These are phyloP conservation scores for Coniochaeta pulveracea DNA, from an alignment of 2,329 filamentous ascomycete genomes.

Conservation along the genomic window DNA sequence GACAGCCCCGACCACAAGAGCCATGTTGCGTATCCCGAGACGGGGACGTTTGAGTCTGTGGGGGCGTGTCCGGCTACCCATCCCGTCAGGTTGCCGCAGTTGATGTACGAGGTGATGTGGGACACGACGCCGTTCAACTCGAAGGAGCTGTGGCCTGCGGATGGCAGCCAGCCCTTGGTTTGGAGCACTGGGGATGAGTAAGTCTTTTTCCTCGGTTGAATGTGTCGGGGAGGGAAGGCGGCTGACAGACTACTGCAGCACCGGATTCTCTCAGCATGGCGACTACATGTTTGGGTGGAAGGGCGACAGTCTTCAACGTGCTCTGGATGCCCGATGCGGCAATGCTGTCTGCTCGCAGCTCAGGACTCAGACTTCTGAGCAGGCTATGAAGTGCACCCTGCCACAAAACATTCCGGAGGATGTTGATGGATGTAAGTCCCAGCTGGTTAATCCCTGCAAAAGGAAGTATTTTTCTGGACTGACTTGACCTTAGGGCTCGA, in stretches of 20 bases:
- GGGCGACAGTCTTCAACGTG: slow-evolving; percentile 6
- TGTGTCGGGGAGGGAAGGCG: neutral
- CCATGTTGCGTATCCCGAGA: slow-evolving; percentile 29
- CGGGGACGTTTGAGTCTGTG: slow-evolving; percentile 11
- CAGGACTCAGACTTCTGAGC: slow-evolving; percentile 5
- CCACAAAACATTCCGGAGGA: slow-evolving; percentile 3
- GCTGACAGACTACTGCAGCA: neutral
- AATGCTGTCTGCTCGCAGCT: slow-evolving; percentile 5
- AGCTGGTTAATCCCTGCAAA: neutral
- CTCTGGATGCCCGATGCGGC: slow-evolving; percentile 5
- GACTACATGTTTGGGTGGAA: slow-evolving; percentile 25
- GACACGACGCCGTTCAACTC: slow-evolving; percentile 11
- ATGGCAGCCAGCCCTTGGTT: slow-evolving; percentile 3
- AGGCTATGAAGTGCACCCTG: slow-evolving; percentile 5
- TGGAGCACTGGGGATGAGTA: slow-evolving; percentile 6
- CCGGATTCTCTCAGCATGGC: slow-evolving; percentile 6
- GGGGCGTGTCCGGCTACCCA: slow-evolving; percentile 23
- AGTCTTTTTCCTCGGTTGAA: neutral
- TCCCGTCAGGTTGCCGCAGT: slow-evolving; percentile 27
- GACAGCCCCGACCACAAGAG: slow-evolving; percentile 28
- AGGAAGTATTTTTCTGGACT: neutral
- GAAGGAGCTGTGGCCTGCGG: slow-evolving; percentile 4
- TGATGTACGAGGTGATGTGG: slow-evolving; percentile 31
- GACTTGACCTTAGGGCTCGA: neutral
- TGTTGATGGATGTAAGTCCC: slow-evolving; percentile 6